These are phyloP conservation scores for Aethionema arabicum DNA, from an alignment of 345 rosid species.

Conservation along the genomic window DNA sequence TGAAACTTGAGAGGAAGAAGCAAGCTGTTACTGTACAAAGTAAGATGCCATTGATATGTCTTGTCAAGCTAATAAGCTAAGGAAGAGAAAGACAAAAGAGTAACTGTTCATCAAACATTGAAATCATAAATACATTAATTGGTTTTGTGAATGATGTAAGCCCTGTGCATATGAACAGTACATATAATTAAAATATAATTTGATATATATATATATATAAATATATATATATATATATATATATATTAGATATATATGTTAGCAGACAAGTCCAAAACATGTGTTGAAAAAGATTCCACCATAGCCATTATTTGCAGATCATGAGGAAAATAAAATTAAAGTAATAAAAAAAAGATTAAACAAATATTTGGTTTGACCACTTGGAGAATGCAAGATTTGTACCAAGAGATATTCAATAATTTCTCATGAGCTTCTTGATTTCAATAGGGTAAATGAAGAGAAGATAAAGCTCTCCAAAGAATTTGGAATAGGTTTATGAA, in stretches of 20 bases:
- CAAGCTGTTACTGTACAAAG: constrained; percentile 30
- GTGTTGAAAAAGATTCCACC: constrained; percentile 35
- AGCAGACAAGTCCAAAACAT: constrained; percentile 30
- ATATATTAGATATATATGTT: no score
- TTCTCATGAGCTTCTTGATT: constrained; percentile 19
- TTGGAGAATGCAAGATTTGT: constrained; percentile 22
- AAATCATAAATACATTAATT: constrained; percentile 31
- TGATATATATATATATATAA: constrained; percentile 6
- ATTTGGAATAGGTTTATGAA: not conserved
- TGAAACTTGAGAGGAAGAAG: constrained; percentile 27
- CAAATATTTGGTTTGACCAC: constrained; percentile 30
- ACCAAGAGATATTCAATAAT: constrained; percentile 18
- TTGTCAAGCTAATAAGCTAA: constrained; percentile 35
- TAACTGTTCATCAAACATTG: constrained; percentile 42
- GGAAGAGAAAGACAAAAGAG: constrained; percentile 34
- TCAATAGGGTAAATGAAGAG: constrained; percentile 14
- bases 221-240: constrained; percentile 7
- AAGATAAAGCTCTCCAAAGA: constrained; percentile 14
- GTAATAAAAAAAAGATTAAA: constrained; percentile 9
- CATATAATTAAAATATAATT: constrained; percentile 22
- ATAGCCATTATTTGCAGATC: constrained; percentile 27
- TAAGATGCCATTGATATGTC: constrained; percentile 35
- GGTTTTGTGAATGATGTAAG: constrained; percentile 34
- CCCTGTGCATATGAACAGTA: constrained; percentile 38
- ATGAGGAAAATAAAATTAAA: constrained; percentile 19